These are phyloP conservation scores for Xylariomycetidae sp. DNA, from an alignment of 2,329 filamentous ascomycete species.

Conservation along the genomic window DNA sequence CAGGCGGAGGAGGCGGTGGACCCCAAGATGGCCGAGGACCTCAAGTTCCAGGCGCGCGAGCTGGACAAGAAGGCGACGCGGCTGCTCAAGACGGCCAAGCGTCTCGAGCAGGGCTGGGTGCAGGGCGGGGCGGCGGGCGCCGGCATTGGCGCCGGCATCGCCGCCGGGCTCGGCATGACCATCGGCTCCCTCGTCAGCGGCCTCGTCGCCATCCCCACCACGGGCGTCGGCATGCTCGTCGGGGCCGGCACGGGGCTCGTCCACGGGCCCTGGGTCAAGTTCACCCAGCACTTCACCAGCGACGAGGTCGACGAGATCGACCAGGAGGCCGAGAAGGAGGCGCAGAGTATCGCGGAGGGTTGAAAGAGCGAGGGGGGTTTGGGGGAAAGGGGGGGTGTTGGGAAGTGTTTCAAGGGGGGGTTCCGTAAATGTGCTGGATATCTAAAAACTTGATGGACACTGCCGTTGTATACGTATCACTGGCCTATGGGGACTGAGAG, in stretches of 20 bases:
- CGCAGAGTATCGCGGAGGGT: conserved; percentile 12
- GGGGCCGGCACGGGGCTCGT: conserved; percentile 27
- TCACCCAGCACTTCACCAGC: conserved; percentile 23
- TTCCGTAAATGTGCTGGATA: no score
- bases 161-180: conserved; percentile 24
- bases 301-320: conserved; percentile 25
- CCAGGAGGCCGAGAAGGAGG: conserved; percentile 22
- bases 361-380: conserved; percentile 1
- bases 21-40: conserved; percentile 21
- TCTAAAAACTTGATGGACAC: no score
- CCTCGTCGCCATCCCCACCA: conserved; percentile 26
- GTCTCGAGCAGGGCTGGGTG: conserved; percentile 28
- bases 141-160: conserved; percentile 28
- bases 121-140: conserved; percentile 28
- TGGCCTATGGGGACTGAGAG: no score
- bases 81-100: conserved; percentile 25
- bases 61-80: conserved; percentile 25
- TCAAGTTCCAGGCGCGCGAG: conserved; percentile 22
- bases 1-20: conserved; percentile 22
- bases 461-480: no score
- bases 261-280: conserved; percentile 30
- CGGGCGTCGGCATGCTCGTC: conserved; percentile 25
- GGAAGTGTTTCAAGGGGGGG: no score
- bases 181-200: conserved; percentile 26
- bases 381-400: no score